Conservation (phyloP, 1,139 yeast genomes). For the Yarrowia galli region DNA sequence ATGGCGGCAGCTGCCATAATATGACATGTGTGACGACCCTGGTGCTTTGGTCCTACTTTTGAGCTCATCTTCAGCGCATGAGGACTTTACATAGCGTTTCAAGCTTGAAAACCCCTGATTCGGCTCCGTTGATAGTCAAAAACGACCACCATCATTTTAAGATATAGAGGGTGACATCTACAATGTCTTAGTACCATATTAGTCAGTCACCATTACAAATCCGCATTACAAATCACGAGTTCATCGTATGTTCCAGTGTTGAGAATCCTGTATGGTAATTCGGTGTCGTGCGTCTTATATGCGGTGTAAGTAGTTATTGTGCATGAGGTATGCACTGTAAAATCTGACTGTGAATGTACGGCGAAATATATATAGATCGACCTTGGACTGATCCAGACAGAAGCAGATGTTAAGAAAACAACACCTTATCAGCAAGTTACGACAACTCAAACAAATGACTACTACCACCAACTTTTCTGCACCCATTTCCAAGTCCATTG, state of each 20-base stretch:
- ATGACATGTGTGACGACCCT: too few relatives aligned
- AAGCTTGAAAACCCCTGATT: too few relatives aligned
- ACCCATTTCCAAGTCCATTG: conserved; percentile 58
- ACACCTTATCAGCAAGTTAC: conserved; percentile 4
- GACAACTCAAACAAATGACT: conserved; percentile 3
- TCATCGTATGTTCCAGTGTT: not conserved
- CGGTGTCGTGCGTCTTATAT: conserved; percentile 4
- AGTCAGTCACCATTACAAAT: not conserved
- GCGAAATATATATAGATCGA: conserved; percentile 6
- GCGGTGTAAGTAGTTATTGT: conserved; percentile 1
- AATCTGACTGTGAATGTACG: not conserved
- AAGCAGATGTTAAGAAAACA: conserved; percentile 1
- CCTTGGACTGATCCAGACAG: not conserved
- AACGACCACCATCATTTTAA: not conserved
- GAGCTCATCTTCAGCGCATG: too few relatives aligned
- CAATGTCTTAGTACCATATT: not conserved
- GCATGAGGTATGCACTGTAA: not conserved
- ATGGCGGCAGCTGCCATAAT: too few relatives aligned
- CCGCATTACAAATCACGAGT: not conserved
- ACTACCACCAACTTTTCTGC: not conserved
- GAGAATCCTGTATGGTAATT: not conserved
- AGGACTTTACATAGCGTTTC: too few relatives aligned
- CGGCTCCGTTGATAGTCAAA: too few relatives aligned
- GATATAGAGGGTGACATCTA: too few relatives aligned
- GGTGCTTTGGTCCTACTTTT: too few relatives aligned